Percentiles rank a stretch among this genome's conserved stretches.
Conservation (phyloP, 768 basidiomycete genomes). For the Sarcodon aspratus region DNA sequence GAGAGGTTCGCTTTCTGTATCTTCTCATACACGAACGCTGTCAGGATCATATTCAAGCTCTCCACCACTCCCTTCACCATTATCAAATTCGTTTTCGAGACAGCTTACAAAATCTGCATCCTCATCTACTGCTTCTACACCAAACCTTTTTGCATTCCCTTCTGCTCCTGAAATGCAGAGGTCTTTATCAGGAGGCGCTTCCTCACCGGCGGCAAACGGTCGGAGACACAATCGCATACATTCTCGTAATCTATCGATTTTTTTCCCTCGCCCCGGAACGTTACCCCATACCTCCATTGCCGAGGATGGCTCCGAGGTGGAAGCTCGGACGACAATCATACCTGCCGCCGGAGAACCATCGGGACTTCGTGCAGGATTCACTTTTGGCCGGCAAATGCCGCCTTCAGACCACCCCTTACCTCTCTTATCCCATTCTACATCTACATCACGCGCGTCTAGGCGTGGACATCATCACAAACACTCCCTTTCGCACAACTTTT, state of each 20-base stretch:
- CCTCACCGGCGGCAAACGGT: conserved; percentile 16
- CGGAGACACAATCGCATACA: conserved; percentile 64
- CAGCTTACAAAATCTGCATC: not conserved
- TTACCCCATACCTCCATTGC: conserved; percentile 48
- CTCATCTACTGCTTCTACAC: not conserved
- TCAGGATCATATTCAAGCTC: not conserved
- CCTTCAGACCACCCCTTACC: conserved; percentile 13
- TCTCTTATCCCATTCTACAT: conserved; percentile 15
- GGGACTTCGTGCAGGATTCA: conserved; percentile 46
- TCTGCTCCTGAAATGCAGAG: conserved; percentile 2
- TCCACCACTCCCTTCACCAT: not conserved
- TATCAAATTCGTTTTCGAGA: not conserved
- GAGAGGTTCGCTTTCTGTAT: not conserved
- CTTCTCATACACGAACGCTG: not conserved
- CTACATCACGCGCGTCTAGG: conserved; percentile 25
- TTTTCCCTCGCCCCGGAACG: conserved; percentile 76
- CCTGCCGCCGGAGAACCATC: conserved; percentile 5
- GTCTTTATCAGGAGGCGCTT: not conserved
- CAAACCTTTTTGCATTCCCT: not conserved
- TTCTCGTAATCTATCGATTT: conserved; percentile 85
- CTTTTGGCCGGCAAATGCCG: conserved; percentile 48
- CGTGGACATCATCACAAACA: conserved; percentile 89
- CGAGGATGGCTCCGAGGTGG: conserved; percentile 55
- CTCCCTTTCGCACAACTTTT: conserved; percentile 89
- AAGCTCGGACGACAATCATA: conserved; percentile 16